phyloP scores from a whole-genome alignment of 345 rosid genomes.

The Moricandia moricandioides region DNA sequence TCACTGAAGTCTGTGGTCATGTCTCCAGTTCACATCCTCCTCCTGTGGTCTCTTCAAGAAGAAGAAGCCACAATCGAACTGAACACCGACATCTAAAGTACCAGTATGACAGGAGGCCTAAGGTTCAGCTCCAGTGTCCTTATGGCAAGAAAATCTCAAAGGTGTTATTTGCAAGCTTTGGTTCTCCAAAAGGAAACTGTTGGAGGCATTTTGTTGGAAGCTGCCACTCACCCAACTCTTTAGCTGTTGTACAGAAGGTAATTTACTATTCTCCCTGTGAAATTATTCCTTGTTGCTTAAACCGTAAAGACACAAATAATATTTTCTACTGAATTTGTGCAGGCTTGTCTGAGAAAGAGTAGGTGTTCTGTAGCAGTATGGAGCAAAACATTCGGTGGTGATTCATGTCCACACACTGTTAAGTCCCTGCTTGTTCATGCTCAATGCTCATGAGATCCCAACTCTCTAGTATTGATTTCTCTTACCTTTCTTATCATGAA shows the following conservation, averaged over 20 bases:
- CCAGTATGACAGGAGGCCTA: conserved; percentile 29
- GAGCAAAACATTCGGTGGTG: conserved; percentile 41
- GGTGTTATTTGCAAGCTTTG: conserved; percentile 54
- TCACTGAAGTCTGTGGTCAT: conserved; percentile 39
- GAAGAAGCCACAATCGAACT: conserved; percentile 10
- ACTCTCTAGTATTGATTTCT: not conserved
- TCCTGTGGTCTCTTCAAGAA: conserved; percentile 26
- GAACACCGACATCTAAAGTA: conserved; percentile 11
- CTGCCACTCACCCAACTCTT: conserved; percentile 51
- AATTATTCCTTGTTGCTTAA: not conserved
- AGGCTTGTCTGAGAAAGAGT: conserved; percentile 58
- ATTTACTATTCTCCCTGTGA: conserved; percentile 9
- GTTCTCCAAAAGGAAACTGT: conserved; percentile 53
- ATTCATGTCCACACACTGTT: conserved; percentile 50
- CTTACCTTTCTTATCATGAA: not conserved
- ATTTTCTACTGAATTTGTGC: conserved; percentile 3
- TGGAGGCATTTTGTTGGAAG: conserved; percentile 42
- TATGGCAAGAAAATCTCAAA: conserved; percentile 39
- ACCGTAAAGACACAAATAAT: not conserved
- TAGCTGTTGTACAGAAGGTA: conserved; percentile 46
- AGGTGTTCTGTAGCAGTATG: conserved; percentile 47
- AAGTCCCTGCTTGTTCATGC: conserved; percentile 60
- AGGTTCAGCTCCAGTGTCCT: conserved; percentile 43
- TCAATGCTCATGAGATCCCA: conserved; percentile 41
- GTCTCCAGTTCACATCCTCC: conserved; percentile 35